Conservation (phyloP, 495 filamentous ascomycete genomes). For the Terfezia claveryi region DNA sequence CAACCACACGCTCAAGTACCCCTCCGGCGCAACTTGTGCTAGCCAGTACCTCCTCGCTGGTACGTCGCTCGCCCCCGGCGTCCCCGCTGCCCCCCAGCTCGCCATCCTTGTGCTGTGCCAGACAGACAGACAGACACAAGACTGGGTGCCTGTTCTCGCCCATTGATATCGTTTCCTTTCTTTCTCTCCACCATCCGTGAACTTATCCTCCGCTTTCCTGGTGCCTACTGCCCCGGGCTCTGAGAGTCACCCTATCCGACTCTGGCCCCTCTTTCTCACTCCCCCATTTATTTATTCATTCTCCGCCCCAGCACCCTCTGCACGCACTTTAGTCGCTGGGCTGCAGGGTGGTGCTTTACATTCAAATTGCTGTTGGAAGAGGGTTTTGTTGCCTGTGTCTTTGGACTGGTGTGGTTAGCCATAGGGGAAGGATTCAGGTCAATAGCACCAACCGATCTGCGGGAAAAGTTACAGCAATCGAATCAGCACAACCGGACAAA, state of each 20-base stretch:
- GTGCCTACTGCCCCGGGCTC: too few species aligned
- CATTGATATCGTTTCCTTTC: background rate
- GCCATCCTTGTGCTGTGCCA: background rate
- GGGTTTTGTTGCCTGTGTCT: too few species aligned
- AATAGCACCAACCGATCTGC: too few species aligned
- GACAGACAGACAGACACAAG: background rate
- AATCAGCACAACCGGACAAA: too few species aligned
- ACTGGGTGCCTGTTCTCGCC: background rate
- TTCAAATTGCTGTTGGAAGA: background rate
- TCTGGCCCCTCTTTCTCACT: slow-evolving; percentile 2
- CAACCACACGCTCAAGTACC: background rate
- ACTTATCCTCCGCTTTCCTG: too few species aligned
- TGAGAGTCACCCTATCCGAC: background rate
- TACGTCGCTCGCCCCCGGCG: background rate
- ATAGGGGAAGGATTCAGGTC: too few species aligned
- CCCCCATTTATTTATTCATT: background rate
- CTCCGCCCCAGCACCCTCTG: background rate
- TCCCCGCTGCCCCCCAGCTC: background rate
- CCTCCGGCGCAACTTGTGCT: background rate
- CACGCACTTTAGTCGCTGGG: background rate
- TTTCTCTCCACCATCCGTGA: background rate
- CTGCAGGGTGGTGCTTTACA: background rate
- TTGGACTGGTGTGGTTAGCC: too few species aligned
- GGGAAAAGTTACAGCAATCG: too few species aligned
- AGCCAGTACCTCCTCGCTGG: background rate